A percentile compares a stretch with the other conserved stretches of the same genome.
Evolutionary conservation across 208 protist genomes (phyloP).

Genomic region (Blechomonas ayalai): DNA sequence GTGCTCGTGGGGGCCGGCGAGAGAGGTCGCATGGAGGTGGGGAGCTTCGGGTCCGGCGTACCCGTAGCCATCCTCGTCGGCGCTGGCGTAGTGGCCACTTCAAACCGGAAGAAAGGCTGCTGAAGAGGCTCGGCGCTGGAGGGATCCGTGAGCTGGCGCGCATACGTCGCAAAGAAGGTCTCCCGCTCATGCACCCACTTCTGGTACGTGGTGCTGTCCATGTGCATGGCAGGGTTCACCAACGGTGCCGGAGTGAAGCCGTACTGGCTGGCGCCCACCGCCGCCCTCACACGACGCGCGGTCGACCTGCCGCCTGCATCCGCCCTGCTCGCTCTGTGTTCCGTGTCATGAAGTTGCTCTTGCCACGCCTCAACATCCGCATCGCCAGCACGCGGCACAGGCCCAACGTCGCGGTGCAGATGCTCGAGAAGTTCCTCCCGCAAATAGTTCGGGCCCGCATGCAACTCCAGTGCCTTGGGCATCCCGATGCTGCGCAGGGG

Average conservation of each 20-base stretch:
- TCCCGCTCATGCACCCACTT: slow-evolving; percentile 50
- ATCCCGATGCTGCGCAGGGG: slow-evolving; percentile 24
- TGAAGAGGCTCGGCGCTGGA: too few relatives aligned
- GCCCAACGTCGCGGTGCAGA: slow-evolving; percentile 1
- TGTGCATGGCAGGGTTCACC: slow-evolving; percentile 20
- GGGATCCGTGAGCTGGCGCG: slow-evolving; percentile 13
- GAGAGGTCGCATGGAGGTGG: too few relatives aligned
- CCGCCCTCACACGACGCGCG: slow-evolving; percentile 25
- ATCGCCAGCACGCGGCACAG: neutral
- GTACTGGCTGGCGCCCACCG: slow-evolving; percentile 39
- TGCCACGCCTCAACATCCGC: slow-evolving; percentile 11
- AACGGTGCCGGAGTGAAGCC: slow-evolving; percentile 40
- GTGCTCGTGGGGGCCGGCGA: too few relatives aligned
- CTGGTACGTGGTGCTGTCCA: slow-evolving; percentile 36
- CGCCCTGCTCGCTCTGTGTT: neutral
- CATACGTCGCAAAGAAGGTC: slow-evolving; percentile 39
- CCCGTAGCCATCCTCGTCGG: too few relatives aligned
- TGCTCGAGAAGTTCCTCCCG: slow-evolving; percentile 25
- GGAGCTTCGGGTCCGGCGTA: too few relatives aligned
- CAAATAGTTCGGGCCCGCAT: slow-evolving; percentile 65
- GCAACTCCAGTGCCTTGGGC: slow-evolving; percentile 30
- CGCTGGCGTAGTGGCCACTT: too few relatives aligned
- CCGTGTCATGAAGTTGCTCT: slow-evolving; percentile 5
- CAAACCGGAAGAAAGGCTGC: too few relatives aligned
- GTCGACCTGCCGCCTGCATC: slow-evolving; percentile 5